A percentile compares a stretch with the other conserved stretches of the same genome.
Evolutionary conservation across 2,329 filamentous ascomycete genomes (phyloP).

Genomic region (Hypomyces perniciosus): DNA sequence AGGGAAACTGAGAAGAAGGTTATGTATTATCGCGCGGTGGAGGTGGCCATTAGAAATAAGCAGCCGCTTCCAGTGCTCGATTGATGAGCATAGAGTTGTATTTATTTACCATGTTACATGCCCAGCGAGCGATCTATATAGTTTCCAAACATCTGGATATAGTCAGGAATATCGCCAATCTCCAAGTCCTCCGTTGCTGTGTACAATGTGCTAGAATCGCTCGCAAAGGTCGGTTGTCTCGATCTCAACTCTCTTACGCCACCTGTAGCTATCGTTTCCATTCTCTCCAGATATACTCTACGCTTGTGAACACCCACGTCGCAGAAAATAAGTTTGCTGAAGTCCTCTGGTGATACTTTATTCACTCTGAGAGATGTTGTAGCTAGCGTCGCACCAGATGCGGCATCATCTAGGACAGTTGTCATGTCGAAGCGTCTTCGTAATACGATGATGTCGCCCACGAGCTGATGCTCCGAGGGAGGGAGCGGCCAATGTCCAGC

Average conservation of each 20-base stretch:
- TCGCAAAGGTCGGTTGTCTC: too few relatives aligned
- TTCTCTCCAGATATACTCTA: conserved; percentile 14
- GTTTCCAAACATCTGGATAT: too few relatives aligned
- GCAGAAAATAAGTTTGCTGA: conserved; percentile 16
- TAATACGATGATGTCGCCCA: neutral
- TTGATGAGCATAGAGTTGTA: neutral
- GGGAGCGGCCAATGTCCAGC: conserved; percentile 9
- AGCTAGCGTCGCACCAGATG: neutral
- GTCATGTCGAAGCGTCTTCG: neutral
- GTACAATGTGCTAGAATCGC: too few relatives aligned
- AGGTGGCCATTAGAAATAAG: conserved; percentile 12
- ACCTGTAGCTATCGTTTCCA: conserved; percentile 2
- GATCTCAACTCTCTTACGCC: neutral
- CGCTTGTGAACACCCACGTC: conserved; percentile 19
- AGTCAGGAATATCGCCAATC: too few relatives aligned
- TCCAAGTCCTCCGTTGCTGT: too few relatives aligned
- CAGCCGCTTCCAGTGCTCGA: neutral
- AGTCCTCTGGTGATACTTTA: neutral
- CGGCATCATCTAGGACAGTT: neutral
- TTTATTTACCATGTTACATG: too few relatives aligned
- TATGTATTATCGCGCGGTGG: conserved; percentile 15
- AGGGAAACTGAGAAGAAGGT: conserved; percentile 11
- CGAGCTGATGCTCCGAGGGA: neutral
- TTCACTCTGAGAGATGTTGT: conserved; percentile 1
- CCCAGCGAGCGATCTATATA: too few relatives aligned